Evolutionary conservation across 2,329 filamentous ascomycete genomes (phyloP).

Genomic region (Fusarium verrucosum): DNA sequence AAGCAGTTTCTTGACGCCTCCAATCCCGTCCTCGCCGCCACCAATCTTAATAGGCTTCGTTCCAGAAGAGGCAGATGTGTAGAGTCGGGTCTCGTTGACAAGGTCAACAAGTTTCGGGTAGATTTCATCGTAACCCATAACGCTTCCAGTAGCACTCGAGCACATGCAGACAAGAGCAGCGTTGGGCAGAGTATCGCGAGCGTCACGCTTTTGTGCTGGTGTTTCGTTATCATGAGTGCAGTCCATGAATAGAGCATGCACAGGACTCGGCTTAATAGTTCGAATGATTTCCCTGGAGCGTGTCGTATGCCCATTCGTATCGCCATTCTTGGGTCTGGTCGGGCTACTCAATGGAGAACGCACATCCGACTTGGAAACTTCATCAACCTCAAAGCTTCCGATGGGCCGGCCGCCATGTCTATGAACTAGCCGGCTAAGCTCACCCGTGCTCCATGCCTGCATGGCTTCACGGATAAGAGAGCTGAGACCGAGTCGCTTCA

Average conservation of each 20-base stretch:
- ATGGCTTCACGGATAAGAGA: conserved; percentile 96
- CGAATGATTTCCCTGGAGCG: conserved; percentile 73
- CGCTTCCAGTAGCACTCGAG: conserved; percentile 90
- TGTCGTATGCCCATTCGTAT: conserved; percentile 45
- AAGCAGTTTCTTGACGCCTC: conserved; percentile 87
- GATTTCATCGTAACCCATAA: conserved; percentile 97
- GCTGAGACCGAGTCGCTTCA: conserved; percentile 89
- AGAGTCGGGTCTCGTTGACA: conserved; percentile 86
- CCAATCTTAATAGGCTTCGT: conserved; percentile 67
- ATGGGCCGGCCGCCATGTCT: conserved; percentile 93
- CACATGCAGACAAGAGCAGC: conserved; percentile 97
- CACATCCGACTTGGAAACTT: conserved; percentile 72
- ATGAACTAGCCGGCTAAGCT: conserved; percentile 92
- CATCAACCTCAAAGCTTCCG: conserved; percentile 95
- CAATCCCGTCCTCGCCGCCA: conserved; percentile 83
- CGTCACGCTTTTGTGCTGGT: conserved; percentile 93
- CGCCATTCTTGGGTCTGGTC: conserved; percentile 38
- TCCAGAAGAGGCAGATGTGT: conserved; percentile 79
- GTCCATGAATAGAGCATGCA: conserved; percentile 97
- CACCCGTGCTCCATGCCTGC: conserved; percentile 96
- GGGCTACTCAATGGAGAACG: conserved; percentile 47
- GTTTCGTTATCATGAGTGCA: conserved; percentile 99
- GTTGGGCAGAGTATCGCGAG: conserved; percentile 91
- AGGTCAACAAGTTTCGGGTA: conserved; percentile 94
- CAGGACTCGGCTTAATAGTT: conserved; percentile 84